Evolutionary conservation across 179 eudicot species (phyloP), one percentile per base, ranked within the genome.

Genomic region (Patellifolia procumbens): DNA sequence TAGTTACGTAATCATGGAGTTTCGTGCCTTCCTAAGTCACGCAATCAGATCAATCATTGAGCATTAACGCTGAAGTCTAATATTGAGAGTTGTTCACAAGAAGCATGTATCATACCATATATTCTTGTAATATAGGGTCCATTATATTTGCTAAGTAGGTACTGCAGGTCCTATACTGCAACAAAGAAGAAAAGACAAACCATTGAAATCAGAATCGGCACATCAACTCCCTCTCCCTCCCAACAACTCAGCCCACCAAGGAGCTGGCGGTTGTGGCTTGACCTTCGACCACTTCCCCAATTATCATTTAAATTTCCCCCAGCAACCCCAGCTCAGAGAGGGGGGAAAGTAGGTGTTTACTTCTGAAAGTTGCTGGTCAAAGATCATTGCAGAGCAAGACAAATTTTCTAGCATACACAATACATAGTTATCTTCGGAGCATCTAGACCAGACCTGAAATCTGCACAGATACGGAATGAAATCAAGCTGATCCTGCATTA

Each of bases 101-200:
- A 68, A 70, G 20, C 49, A 7, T 71, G 68, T 26, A 49, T 11
- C 68, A 39, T 88, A 91, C 97, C 91, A 85, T 81, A 78, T 87
- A 91, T 63, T 80, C 76, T 72, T 91, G 91, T 66, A 90, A 65
- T 35, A 91, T 53, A 64, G 92, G 94, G 78, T 91, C 97, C 89
- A 88, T 67, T 69, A 87, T 72, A 45, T 76, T 85, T 62, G 82
- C 77, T 48, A 91, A 77, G 80, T 86, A 81, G 66, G 87, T 64
- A 71, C 94, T 87, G 82, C 88, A 84, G 80, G 80, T 84, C 74
- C 82, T 90, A 84, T 88, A 91, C 97, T 91, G 85, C 68, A 83
- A 84, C 20, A 31, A 29, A 70, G 45, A 73, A 70, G 70, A 81
- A 43, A 58, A 31, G 28, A 75, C 35, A 58, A 31, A 17, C 59